Evolutionary conservation across 2,329 filamentous ascomycete species (phyloP), one percentile per base, ranked within the genome.

Genomic region (Colletotrichum eremochloae): DNA sequence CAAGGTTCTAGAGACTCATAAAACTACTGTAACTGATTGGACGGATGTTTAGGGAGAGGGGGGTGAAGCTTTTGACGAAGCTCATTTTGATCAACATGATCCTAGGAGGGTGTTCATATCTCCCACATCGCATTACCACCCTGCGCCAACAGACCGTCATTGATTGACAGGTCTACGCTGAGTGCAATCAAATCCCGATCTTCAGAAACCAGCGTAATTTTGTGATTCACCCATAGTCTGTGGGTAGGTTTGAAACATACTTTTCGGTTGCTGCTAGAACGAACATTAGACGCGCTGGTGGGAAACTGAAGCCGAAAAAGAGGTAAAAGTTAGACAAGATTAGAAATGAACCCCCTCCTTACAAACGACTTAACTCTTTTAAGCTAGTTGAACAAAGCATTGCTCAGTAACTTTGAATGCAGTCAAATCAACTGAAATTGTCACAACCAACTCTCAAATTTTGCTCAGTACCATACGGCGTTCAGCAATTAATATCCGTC

Each of bases 1-100:
- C 20, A 69, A n/a, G 60, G 70, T 72, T 72, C 69, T 61, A 70
- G 55, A 46, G 64, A 42, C n/a, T 48, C 57, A 52, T 12, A 44
- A 24, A 15, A 42, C 9, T n/a, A 12, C 24, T 5, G 20, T 7
- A 24, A 24, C 24, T 46, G 18, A 69, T 69, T 60, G 60, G 66
- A 38, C 24, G 18, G 24, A 12, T 42, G 3, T n/a, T 7, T 36
- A 33, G 7, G 18, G 2, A 18, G 46, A 38, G 33, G 15, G 14
- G 15, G 40, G 56, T 3, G 38, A 70, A 70, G 60, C 55, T 70
- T 72, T 61, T 14, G 48, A 50, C 7, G 62, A 66, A 60, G 58
- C 60, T 50, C 44, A 33, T 20, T 6, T 46, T 20, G 18, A 46
- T 24, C 15, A 20, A 12, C 9, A 52, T 52, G 33, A 40, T 44